Evolutionary conservation across 805 yeast genomes (phyloP), one percentile per base, ranked within the genome.

Genomic region (Kuraishia floccosa): DNA sequence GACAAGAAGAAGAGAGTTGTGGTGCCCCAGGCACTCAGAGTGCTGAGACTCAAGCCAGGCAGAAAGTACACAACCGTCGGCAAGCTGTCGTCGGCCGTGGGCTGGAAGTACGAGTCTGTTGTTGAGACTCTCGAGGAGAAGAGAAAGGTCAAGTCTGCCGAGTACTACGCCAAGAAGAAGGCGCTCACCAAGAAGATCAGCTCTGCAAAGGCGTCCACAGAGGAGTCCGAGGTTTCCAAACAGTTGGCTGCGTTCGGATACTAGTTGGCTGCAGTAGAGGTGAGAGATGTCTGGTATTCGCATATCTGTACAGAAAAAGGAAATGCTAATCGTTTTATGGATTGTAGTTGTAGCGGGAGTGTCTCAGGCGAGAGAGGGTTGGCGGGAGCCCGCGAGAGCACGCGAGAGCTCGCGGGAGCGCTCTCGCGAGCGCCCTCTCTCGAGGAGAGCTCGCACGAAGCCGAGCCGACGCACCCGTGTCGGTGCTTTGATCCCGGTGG

Each of bases 1-100:
- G 98, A 91, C 91, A 85, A 79, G 75, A 84, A 86, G 85, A 89
- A 89, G 94, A 85, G 96, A 68, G 96, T 87, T 62, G 98, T 91
- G 53, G 98, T 91, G 60, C 98, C 98, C 65, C 95, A 85, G 75
- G 98, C 98, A 60, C 76, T 91, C 62, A 85, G 98, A 74, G 96
- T 91, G 52, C 76, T 91, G 65, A 86, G 98, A 79, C 82, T 91
- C 69, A 87, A 86, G 74, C 97, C 86, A 65, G 98, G 98, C 67
- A 86, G 98, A 82, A 91, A 91, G 74, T 91, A 80, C 94, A 84
- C 96, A 70, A 85, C 96, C 47, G 84, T 91, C 55, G 94, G 94
- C 65, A 86, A 91, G 66, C 77, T 91, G 65, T 80, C 95, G 50
- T 67, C 91, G 55, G 78, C 95, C 58, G 96, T 91, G 53, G 98